Evolutionary conservation across 192 early-diverging fungal genomes (phyloP).

Genomic region (Mortierella claussenii): DNA sequence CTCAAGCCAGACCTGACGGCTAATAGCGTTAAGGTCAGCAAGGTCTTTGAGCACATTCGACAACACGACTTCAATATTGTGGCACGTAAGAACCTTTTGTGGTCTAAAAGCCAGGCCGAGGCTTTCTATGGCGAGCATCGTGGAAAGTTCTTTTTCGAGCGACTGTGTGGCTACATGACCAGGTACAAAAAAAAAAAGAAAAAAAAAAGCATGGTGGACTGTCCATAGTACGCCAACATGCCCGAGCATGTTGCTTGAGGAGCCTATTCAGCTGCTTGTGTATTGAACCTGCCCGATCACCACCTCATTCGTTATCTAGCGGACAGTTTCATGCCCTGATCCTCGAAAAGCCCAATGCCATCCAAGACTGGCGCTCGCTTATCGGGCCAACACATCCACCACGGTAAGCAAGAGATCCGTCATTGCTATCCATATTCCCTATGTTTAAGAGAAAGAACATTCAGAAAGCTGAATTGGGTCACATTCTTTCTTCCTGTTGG

Average conservation of each 20-base stretch:
- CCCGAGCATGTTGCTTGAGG: no score
- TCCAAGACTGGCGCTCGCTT: slow-evolving; percentile 68
- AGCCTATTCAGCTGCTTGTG: no score
- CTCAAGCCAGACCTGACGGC: slow-evolving; percentile 80
- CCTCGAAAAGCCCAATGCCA: slow-evolving; percentile 66
- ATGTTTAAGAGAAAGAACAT: no score
- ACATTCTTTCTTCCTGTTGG: neutral
- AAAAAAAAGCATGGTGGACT: no score
- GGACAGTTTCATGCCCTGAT: slow-evolving; percentile 72
- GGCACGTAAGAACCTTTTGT: slow-evolving; percentile 55
- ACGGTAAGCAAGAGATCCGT: no score
- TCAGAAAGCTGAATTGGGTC: no score
- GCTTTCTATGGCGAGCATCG: slow-evolving; percentile 75
- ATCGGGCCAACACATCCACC: slow-evolving; percentile 77
- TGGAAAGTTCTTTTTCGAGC: slow-evolving; percentile 73
- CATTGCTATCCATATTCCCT: no score
- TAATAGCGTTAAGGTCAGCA: slow-evolving; percentile 55
- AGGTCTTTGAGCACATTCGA: slow-evolving; percentile 59
- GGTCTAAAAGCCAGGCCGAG: slow-evolving; percentile 66
- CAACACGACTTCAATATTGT: slow-evolving; percentile 56
- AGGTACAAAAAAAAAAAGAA: no score
- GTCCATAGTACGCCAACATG: no score
- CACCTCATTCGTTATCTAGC: slow-evolving; percentile 41
- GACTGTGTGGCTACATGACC: slow-evolving; percentile 80
- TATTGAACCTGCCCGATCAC: no score